phyloP scores from a whole-genome alignment of 2,329 filamentous ascomycete species.

The Colletotrichum cereale region DNA sequence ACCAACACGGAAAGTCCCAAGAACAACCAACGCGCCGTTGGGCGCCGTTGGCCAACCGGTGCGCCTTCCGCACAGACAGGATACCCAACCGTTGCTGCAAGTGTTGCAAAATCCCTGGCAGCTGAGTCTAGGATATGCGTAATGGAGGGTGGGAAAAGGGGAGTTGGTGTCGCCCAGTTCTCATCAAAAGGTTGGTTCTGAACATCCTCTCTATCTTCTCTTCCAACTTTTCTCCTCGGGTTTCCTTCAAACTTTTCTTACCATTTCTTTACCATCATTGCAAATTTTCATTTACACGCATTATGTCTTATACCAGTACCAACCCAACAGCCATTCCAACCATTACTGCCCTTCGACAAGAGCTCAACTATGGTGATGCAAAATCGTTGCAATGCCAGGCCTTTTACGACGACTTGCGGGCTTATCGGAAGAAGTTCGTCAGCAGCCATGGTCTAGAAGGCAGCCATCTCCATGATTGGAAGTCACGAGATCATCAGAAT shows the following conservation, averaged over 20 bases:
- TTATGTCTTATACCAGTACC: neutral
- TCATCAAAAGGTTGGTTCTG: neutral
- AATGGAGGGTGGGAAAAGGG: neutral
- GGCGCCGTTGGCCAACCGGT: neutral
- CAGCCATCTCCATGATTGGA: conserved; percentile 29
- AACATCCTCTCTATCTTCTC: neutral
- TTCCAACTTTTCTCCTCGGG: neutral
- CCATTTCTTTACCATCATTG: neutral
- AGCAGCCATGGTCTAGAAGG: conserved; percentile 6
- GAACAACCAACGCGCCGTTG: neutral
- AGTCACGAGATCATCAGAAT: conserved; percentile 19
- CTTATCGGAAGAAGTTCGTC: conserved; percentile 21
- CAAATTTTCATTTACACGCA: neutral
- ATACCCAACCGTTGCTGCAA: neutral
- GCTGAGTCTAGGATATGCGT: neutral
- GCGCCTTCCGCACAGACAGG: neutral
- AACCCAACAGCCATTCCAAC: neutral
- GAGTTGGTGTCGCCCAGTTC: neutral
- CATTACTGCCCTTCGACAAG: conserved; percentile 18
- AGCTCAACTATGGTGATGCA: conserved; percentile 25
- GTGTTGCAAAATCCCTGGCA: neutral
- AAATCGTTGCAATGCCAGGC: neutral
- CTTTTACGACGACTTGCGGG: conserved; percentile 22
- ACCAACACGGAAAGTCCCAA: neutral
- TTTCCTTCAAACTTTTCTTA: too few relatives aligned